Base-by-base conservation (phyloP, 768 basidiomycete species). In the Daedaleopsis nitida region DNA sequence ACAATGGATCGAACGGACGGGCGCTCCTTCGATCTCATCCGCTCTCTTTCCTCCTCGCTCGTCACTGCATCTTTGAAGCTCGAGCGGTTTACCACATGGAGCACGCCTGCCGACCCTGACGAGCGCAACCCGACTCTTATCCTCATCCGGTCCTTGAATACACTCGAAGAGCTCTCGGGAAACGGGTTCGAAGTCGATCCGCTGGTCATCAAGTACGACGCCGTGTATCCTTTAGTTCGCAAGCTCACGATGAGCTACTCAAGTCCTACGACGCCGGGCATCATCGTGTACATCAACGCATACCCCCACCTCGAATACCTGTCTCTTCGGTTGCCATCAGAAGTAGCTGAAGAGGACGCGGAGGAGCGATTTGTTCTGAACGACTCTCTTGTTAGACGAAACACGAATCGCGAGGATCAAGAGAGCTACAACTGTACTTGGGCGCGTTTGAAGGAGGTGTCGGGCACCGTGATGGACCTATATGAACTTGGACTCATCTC, bases 121-220 rank as follows among this genome's bases (percentile, higher is more conserved):
- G 32, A n/a, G 5, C 39, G 34, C 5, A 62, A 62, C 52, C 61
- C 61, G 24, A 55, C 58, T 37, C 43, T 62, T n/a, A 38, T 16
- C 47, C 57, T 62, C 5, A 55, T 32, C 16, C 10, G 17, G 13
- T 21, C 27, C 6, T 55, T 56, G 16, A 37, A 58, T 16, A 54
- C 56, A 52, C 61, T 62, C 27, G 50, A 58, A 52, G 52, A n/a
- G 45, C 56, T 62, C 27, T n/a, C 16, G 0, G 61, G 61, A 27
- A 19, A 51, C 5, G 52, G 47, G 13, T 62, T 62, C 38, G 51
- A 54, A 35, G 16, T 43, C 21, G 13, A 35, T 12, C 52, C 61
- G 9, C 45, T 32, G 8, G 3, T 17, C 21, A 52, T 62, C 52
- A n/a, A 42, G 55, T 58, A 54, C 61, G 57, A 49, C 45, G 42